phyloP scores from a whole-genome alignment of 257 asterid species.

The Nyctanthes arbortristis region DNA sequence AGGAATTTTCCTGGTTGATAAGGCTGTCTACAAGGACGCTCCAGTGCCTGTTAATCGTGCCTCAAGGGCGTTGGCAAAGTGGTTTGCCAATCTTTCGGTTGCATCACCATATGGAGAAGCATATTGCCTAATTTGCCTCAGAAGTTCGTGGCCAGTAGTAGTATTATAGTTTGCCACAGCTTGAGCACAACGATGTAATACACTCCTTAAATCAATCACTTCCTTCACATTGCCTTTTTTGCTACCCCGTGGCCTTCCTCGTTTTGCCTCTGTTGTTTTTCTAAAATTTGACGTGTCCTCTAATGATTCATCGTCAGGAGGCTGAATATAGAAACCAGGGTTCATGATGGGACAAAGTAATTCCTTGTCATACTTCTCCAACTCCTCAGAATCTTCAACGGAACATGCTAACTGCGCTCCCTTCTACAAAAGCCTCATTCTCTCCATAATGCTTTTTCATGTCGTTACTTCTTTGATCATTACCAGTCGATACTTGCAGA shows the following conservation, averaged over 20 bases:
- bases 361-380: slow-evolving; percentile 25
- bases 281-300: neutral
- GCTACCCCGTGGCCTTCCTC: slow-evolving; percentile 37
- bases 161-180: slow-evolving; percentile 25
- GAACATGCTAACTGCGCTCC: slow-evolving; percentile 22
- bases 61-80: slow-evolving; percentile 38
- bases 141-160: slow-evolving; percentile 14
- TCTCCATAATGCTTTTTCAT: slow-evolving; percentile 16
- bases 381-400: slow-evolving; percentile 4
- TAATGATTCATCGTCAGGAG: neutral
- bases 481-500: neutral
- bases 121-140: slow-evolving; percentile 36
- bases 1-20: slow-evolving; percentile 8
- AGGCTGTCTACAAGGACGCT: slow-evolving; percentile 16
- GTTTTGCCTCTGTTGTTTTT: slow-evolving; percentile 20
- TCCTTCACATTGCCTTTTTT: slow-evolving; percentile 21
- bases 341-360: slow-evolving; percentile 23
- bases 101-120: slow-evolving; percentile 39
- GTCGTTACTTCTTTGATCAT: neutral
- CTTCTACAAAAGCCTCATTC: neutral
- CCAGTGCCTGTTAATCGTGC: slow-evolving; percentile 43
- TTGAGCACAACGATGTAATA: slow-evolving; percentile 37
- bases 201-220: slow-evolving; percentile 29
- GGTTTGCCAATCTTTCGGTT: slow-evolving; percentile 35
- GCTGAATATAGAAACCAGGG: slow-evolving; percentile 23